Conservation (phyloP, 176 grass and related monocot genomes). For the Oryza meyeriana region DNA sequence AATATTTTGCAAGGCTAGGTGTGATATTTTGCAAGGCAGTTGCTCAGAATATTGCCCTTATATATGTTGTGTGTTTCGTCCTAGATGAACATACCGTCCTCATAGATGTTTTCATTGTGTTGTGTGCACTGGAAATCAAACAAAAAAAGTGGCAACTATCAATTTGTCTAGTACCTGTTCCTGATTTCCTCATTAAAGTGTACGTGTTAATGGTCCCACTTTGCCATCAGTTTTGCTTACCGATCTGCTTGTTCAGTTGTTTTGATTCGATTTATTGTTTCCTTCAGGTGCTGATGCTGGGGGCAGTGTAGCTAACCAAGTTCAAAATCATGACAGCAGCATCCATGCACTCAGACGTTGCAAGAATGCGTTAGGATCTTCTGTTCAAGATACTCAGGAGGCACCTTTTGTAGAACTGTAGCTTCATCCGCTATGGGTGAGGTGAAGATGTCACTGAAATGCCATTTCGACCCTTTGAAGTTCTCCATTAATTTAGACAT, state of each 20-base stretch:
- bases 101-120: background rate
- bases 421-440: conserved; percentile 62
- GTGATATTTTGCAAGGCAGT: too few species aligned
- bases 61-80: too few species aligned
- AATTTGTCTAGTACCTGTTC: background rate
- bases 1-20: too few species aligned
- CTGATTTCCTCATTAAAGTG: background rate
- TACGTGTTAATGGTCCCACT: background rate
- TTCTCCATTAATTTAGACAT: conserved; percentile 38
- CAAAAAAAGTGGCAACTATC: background rate
- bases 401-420: conserved; percentile 33
- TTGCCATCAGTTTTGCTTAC: background rate
- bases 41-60: too few species aligned
- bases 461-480: conserved; percentile 28
- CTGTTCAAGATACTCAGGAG: conserved; percentile 16
- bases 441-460: conserved; percentile 56
- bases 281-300: conserved; percentile 20
- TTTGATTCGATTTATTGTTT: background rate
- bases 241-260: background rate
- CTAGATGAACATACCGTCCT: background rate
- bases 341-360: background rate
- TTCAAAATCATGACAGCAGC: conserved; percentile 5
- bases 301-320: background rate
- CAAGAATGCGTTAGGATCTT: conserved; percentile 24
- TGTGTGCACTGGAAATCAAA: conserved; percentile 13